Conservation (phyloP, 257 asterid genomes). For the Jaltomata sinuosa region DNA sequence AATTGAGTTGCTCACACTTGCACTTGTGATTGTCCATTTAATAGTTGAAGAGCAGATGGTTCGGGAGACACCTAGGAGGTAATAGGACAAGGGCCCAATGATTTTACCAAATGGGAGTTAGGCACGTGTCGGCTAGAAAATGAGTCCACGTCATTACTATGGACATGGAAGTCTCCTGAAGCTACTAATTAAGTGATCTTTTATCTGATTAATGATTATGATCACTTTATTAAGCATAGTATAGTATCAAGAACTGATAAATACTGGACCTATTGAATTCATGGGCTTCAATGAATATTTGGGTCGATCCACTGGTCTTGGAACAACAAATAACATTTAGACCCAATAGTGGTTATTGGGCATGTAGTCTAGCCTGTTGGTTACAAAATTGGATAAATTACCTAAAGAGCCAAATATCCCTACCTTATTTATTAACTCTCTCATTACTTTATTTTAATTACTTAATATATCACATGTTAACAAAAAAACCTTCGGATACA, state of each 20-base stretch:
- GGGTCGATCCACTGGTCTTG: background rate
- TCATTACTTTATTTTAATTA: too few species aligned
- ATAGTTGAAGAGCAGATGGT: background rate
- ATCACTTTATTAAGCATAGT: background rate
- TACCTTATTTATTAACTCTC: too few species aligned
- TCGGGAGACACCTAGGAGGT: background rate
- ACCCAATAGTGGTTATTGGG: background rate
- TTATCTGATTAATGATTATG: too few species aligned
- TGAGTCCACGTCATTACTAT: background rate
- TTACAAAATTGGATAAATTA: too few species aligned
- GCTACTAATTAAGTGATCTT: background rate
- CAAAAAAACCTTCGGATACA: too few species aligned
- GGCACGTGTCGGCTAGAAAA: background rate
- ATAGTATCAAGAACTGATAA: background rate
- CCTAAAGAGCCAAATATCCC: too few species aligned
- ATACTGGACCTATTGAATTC: background rate
- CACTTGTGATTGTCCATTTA: background rate
- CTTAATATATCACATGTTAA: too few species aligned
- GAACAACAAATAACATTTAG: background rate
- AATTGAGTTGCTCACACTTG: background rate
- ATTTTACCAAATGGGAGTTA: background rate
- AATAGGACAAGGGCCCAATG: background rate
- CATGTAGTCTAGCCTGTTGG: background rate
- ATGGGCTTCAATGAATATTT: background rate
- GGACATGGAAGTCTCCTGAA: background rate